Conservation (phyloP, 192 early-diverging fungal genomes). For the Funneliformis mosseae region DNA sequence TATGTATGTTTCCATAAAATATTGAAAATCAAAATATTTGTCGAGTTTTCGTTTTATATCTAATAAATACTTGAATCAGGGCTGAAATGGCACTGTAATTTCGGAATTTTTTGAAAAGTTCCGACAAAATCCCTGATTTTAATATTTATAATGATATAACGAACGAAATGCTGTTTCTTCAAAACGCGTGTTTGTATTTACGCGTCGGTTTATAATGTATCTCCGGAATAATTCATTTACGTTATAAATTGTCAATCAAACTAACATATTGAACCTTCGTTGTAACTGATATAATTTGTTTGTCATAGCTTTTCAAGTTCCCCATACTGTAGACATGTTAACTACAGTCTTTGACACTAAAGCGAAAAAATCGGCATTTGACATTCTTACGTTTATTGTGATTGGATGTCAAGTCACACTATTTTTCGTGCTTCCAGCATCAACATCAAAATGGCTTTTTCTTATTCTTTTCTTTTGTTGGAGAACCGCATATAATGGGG, state of each 20-base stretch:
- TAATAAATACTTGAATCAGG: too few relatives aligned
- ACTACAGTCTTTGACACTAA: conserved; percentile 70
- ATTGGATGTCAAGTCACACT: conserved; percentile 68
- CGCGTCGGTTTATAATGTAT: too few relatives aligned
- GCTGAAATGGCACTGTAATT: too few relatives aligned
- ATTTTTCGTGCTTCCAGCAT: conserved; percentile 64
- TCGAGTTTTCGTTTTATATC: too few relatives aligned
- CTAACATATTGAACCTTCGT: too few relatives aligned
- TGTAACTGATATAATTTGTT: too few relatives aligned
- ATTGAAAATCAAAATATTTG: too few relatives aligned
- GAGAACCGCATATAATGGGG: conserved; percentile 84
- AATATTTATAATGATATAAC: background rate
- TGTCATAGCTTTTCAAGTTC: conserved; percentile 69
- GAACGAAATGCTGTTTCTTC: background rate
- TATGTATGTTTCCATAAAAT: too few relatives aligned
- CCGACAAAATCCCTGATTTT: too few relatives aligned
- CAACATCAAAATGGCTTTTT: conserved; percentile 61
- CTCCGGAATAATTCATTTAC: too few relatives aligned
- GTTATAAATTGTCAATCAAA: too few relatives aligned
- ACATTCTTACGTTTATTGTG: conserved; percentile 63
- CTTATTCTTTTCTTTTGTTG: conserved; percentile 81
- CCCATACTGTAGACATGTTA: conserved; percentile 76
- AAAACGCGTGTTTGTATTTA: background rate
- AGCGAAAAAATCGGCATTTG: conserved; percentile 75
- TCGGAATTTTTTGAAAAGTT: too few relatives aligned